phyloP scores from a whole-genome alignment of 495 filamentous ascomycete species.

The Clavariopsis aquatica region DNA sequence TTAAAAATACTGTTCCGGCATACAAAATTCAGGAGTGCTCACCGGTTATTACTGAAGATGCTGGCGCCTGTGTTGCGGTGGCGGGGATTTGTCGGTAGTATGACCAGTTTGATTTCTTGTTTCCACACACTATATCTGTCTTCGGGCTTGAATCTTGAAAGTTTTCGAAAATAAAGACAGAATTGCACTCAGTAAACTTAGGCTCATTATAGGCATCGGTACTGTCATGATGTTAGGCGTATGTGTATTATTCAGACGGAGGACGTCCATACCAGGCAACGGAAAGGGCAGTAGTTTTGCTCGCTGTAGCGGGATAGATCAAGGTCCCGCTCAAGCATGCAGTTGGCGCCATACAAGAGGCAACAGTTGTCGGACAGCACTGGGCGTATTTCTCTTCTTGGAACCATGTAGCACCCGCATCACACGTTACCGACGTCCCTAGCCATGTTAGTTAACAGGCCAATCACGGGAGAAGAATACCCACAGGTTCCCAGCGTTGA shows the following conservation, averaged over 20 bases:
- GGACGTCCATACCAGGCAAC: slow-evolving; percentile 26
- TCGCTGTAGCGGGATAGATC: slow-evolving; percentile 26
- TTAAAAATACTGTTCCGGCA: not conserved
- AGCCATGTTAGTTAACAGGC: slow-evolving; percentile 1
- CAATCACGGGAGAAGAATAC: not conserved
- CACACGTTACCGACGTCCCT: slow-evolving; percentile 23
- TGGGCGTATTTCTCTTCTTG: slow-evolving; percentile 31
- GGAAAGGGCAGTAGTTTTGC: slow-evolving; percentile 13
- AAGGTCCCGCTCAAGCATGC: slow-evolving; percentile 26
- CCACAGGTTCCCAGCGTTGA: slow-evolving; percentile 18
- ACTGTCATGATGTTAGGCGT: slow-evolving; percentile 8
- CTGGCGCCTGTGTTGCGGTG: slow-evolving; percentile 5
- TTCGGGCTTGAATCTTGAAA: slow-evolving; percentile 20
- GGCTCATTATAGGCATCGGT: slow-evolving; percentile 23
- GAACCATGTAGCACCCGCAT: slow-evolving; percentile 30
- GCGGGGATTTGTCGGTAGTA: slow-evolving; percentile 28
- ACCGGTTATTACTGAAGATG: not conserved
- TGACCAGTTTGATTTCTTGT: slow-evolving; percentile 15
- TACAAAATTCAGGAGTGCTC: not conserved
- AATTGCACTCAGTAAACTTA: slow-evolving; percentile 24
- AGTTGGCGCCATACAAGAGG: slow-evolving; percentile 26
- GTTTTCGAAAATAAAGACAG: slow-evolving; percentile 32
- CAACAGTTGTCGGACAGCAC: slow-evolving; percentile 30
- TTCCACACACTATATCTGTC: slow-evolving; percentile 31
- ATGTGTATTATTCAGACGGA: not conserved